These are phyloP conservation scores for Claviceps arundinis DNA, from an alignment of 2,329 filamentous ascomycete species.

Conservation along the genomic window DNA sequence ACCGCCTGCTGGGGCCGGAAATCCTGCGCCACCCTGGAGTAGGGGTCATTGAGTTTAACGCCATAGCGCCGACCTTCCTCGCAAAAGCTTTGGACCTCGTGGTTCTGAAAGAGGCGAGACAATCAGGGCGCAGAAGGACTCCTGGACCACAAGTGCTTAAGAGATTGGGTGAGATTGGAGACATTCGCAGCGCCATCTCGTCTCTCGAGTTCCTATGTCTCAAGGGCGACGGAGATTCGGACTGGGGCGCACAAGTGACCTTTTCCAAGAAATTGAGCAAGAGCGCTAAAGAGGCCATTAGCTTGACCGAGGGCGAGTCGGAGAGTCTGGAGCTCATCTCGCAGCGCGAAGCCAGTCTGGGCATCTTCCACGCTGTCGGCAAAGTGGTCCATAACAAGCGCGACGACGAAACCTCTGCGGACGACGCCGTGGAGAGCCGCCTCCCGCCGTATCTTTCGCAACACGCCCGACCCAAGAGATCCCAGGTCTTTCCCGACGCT, in stretches of 20 bases:
- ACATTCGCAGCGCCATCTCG: constrained; percentile 84
- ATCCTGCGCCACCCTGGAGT: constrained; percentile 71
- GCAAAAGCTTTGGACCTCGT: constrained; percentile 72
- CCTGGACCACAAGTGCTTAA: constrained; percentile 71
- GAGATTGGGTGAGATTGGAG: constrained; percentile 71
- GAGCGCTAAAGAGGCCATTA: constrained; percentile 38
- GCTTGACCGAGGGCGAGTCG: constrained; percentile 62
- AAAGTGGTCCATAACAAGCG: constrained; percentile 97
- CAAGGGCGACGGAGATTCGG: constrained; percentile 59
- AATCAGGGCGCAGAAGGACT: constrained; percentile 60
- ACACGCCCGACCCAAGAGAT: constrained; percentile 44
- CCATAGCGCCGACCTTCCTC: constrained; percentile 75
- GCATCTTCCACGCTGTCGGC: constrained; percentile 91
- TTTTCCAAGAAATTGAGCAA: constrained; percentile 54
- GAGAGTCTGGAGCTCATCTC: constrained; percentile 71
- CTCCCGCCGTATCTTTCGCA: constrained; percentile 48
- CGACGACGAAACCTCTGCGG: constrained; percentile 35
- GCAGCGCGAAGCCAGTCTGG: constrained; percentile 76
- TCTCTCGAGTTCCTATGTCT: constrained; percentile 86
- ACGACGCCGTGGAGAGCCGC: constrained; percentile 30
- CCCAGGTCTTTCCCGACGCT: constrained; percentile 55
- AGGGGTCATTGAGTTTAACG: constrained; percentile 80
- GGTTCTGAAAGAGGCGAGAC: constrained; percentile 71
- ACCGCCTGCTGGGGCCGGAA: constrained; percentile 76
- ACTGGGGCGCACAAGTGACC: constrained; percentile 62